A percentile compares a stretch with the other conserved stretches of the same genome.
Conservation (phyloP, 169 alveolate genomes). For the Eimeria necatrix region DNA sequence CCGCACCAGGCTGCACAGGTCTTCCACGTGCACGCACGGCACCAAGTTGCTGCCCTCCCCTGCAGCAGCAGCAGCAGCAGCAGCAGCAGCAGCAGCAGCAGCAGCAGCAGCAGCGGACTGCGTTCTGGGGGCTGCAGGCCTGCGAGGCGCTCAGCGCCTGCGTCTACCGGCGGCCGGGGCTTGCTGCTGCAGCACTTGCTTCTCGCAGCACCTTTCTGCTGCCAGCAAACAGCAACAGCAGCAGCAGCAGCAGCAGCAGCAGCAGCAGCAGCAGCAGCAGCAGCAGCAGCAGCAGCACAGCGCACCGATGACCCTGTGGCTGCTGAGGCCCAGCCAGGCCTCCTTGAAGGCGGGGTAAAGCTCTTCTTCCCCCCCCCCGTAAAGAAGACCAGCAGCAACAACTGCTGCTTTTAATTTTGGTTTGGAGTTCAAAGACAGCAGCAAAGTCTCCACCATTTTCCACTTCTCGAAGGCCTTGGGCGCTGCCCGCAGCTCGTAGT, state of each 20-base stretch:
- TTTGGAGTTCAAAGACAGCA: constrained; percentile 87
- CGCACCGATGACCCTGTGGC: constrained; percentile 77
- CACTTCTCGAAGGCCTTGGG: constrained; percentile 85
- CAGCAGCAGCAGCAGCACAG: constrained; percentile 50
- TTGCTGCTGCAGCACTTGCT: too few species aligned
- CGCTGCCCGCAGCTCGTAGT: constrained; percentile 74
- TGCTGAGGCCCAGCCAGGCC: constrained; percentile 78
- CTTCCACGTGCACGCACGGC: constrained; percentile 94
- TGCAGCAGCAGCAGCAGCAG: not conserved
- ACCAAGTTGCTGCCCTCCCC: constrained; percentile 91
- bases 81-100: too few species aligned
- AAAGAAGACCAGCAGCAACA: constrained; percentile 92
- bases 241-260: too few species aligned
- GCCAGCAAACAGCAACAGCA: too few species aligned
- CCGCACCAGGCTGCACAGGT: constrained; percentile 88
- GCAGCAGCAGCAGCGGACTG: too few species aligned
- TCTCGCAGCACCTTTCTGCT: too few species aligned
- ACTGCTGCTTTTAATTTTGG: constrained; percentile 90
- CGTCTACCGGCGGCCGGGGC: too few species aligned
- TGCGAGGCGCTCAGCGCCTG: too few species aligned
- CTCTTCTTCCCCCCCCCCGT: constrained; percentile 94
- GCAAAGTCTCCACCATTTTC: constrained; percentile 92
- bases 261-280: not conserved
- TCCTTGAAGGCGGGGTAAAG: constrained; percentile 88
- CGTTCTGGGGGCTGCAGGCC: too few species aligned